Evolutionary conservation across 441 rosid species (phyloP), one percentile per base, ranked within the genome.

Genomic region (Hura crepitans): DNA sequence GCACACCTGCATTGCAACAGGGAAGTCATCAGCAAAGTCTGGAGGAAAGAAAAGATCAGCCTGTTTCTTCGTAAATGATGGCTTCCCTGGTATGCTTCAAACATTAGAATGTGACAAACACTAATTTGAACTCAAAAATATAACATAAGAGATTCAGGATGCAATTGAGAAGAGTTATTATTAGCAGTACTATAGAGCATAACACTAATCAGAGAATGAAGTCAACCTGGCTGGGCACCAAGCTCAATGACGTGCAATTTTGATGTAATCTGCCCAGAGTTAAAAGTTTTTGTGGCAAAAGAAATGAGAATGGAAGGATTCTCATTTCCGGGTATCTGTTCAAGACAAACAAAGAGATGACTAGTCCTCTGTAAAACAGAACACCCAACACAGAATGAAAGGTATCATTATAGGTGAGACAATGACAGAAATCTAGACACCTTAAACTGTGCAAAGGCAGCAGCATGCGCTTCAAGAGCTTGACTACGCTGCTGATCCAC

Each of bases 381-480:
- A 62, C 27, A 57, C 25, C 13, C 1, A 66, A 39, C 25, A 4
- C 17, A 28, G 43, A 53, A 58, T 25, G 20, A 46, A 11, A 25
- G 11, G 30, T 2, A 49, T n/a, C 47, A 43, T 42, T 65, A 60
- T 25, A 39, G 23, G 55, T 64, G 46, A 71, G 69, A 23, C 56
- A 62, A 75, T 58, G 39, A 69, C 65, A 27, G 60, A 61, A 76
- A 53, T 14, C 28, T 37, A 27, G 78, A 20, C 14, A 92, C 99
- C 83, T 90, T 96, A 69, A 88, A 88, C 74, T 87, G 86, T n/a
- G 97, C 92, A 80, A 93, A 96, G 45, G 99, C 82, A 8, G 99
- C 97, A 75, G 99, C 97, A 86, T 96, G 99, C 57, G 99, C 99
- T 82, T 96, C 99, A 70, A 96, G 97, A 59, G 97, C 98, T 84